A percentile compares a stretch with the other conserved stretches of the same genome.
Conservation (phyloP, 495 filamentous ascomycete genomes). For the Hypomontagnella monticulosa region DNA sequence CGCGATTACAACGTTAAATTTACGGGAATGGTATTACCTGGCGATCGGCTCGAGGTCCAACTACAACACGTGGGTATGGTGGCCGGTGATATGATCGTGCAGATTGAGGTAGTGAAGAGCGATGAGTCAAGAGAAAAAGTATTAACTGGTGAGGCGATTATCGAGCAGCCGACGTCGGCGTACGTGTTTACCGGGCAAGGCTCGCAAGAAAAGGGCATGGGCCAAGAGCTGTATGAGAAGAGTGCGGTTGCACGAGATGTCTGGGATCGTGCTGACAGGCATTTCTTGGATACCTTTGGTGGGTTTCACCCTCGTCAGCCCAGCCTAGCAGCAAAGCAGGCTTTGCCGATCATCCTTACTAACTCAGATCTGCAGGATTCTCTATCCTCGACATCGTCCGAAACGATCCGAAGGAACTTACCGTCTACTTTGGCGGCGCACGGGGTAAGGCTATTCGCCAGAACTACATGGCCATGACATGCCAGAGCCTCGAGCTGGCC, state of each 20-base stretch:
- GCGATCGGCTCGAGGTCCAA: slow-evolving; percentile 83
- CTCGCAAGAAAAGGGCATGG: slow-evolving; percentile 91
- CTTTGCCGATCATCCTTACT: slow-evolving; percentile 37
- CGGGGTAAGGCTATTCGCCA: slow-evolving; percentile 86
- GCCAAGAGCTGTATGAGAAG: slow-evolving; percentile 87
- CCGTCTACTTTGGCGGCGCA: slow-evolving; percentile 88
- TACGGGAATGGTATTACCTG: slow-evolving; percentile 88
- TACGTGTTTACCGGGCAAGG: slow-evolving; percentile 93
- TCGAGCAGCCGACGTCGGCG: slow-evolving; percentile 84
- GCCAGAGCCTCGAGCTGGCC: slow-evolving; percentile 73
- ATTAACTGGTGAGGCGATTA: slow-evolving; percentile 81
- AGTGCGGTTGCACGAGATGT: slow-evolving; percentile 85
- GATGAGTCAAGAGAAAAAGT: slow-evolving; percentile 86
- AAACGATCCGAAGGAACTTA: slow-evolving; percentile 91
- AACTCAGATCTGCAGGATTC: slow-evolving; percentile 62
- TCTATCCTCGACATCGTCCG: slow-evolving; percentile 90
- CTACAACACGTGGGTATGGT: slow-evolving; percentile 89
- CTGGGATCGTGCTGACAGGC: slow-evolving; percentile 87
- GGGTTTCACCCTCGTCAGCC: slow-evolving; percentile 31
- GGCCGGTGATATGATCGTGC: slow-evolving; percentile 86
- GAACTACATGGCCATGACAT: slow-evolving; percentile 95
- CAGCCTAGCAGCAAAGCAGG: neutral
- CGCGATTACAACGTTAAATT: slow-evolving; percentile 84
- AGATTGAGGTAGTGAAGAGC: slow-evolving; percentile 78
- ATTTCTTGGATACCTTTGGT: slow-evolving; percentile 93